Evolutionary conservation across 768 basidiomycete species (phyloP).

Genomic region (Podaxis mareebaensis): DNA sequence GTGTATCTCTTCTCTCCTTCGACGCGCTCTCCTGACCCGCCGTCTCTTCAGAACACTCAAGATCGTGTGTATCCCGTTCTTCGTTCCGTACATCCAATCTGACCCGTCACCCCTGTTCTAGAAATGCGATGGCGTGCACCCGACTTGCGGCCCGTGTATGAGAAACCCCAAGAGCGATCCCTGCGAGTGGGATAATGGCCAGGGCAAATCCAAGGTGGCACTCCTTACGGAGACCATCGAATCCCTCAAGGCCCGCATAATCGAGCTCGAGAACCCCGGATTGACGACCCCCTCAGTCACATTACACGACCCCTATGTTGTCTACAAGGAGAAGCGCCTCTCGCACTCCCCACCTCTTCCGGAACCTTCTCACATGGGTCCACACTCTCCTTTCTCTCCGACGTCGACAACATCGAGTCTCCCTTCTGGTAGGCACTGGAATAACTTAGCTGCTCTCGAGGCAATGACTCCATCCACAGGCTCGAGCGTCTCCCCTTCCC

Average conservation of each 20-base stretch:
- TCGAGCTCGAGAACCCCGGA: conserved; percentile 57
- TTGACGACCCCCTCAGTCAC: conserved; percentile 46
- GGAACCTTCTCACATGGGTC: conserved; percentile 29
- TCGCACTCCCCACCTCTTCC: conserved; percentile 36
- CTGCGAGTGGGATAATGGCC: conserved; percentile 72
- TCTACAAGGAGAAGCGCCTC: conserved; percentile 31
- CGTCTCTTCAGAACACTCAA: conserved; percentile 42
- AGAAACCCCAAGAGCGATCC: conserved; percentile 61
- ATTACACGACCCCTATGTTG: conserved; percentile 51
- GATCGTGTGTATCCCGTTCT: conserved; percentile 37
- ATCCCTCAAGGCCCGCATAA: conserved; percentile 55
- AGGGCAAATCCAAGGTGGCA: conserved; percentile 59
- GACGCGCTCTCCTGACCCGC: conserved; percentile 1
- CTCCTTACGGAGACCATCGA: conserved; percentile 60
- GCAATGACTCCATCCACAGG: conserved; percentile 43
- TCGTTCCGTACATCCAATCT: background rate
- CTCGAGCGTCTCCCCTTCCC: conserved; percentile 42
- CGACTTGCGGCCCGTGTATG: conserved; percentile 64
- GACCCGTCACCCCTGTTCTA: conserved; percentile 14
- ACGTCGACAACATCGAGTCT: conserved; percentile 46
- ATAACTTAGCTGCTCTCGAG: conserved; percentile 35
- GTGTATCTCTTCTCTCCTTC: conserved; percentile 16
- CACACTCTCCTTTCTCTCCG: conserved; percentile 45
- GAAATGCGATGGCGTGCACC: conserved; percentile 71
- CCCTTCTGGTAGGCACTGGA: conserved; percentile 46